A percentile compares a stretch with the other conserved stretches of the same genome.
Evolutionary conservation across 257 asterid species (phyloP).

Genomic region (Przewalskia tangutica): DNA sequence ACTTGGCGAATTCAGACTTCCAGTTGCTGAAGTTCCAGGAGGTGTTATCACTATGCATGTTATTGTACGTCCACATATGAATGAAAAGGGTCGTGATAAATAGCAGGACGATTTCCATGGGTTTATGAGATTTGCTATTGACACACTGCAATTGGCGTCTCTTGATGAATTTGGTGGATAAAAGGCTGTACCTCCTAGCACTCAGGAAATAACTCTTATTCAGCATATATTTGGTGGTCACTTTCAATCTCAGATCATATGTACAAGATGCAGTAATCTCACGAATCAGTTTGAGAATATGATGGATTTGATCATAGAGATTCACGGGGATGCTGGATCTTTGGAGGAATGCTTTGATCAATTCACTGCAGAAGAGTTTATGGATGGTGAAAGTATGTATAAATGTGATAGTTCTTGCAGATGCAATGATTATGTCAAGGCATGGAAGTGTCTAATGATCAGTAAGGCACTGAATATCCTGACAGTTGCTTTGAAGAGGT

Average conservation of each 20-base stretch:
- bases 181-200: constrained; percentile 57
- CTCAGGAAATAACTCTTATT: constrained; percentile 82
- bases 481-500: constrained; percentile 90
- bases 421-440: constrained; percentile 91
- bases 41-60: no score
- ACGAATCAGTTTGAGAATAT: constrained; percentile 85
- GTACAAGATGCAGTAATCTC: constrained; percentile 64
- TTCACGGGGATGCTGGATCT: constrained; percentile 83
- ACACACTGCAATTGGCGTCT: constrained; percentile 87
- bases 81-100: constrained; percentile 4
- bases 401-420: constrained; percentile 74
- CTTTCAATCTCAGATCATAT: constrained; percentile 91
- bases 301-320: constrained; percentile 98
- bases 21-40: no score
- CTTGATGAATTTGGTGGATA: constrained; percentile 94
- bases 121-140: constrained; percentile 79
- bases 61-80: no score
- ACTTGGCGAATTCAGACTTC: no score
- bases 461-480: constrained; percentile 80
- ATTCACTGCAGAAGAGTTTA: constrained; percentile 76
- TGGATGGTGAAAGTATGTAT: constrained; percentile 96
- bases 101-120: no score
- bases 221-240: constrained; percentile 96
- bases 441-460: constrained; percentile 83
- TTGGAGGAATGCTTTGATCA: constrained; percentile 94